Base-by-base conservation (phyloP, 192 early-diverging fungal genomes). In the Mortierella antarctica region DNA sequence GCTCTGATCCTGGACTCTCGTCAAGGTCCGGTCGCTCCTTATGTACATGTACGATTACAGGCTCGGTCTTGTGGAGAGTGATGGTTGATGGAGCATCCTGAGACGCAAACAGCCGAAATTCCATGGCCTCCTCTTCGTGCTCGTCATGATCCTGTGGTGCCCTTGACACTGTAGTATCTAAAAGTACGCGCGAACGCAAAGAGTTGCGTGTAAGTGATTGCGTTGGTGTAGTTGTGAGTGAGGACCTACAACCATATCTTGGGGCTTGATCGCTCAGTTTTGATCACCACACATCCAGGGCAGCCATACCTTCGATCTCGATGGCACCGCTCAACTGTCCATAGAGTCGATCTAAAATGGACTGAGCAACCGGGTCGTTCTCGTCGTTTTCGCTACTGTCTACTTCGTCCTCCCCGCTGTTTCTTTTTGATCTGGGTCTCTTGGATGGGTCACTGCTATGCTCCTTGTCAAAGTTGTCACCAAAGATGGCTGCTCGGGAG, bases 41-140 rank as follows among this genome's bases (percentile, higher is more conserved):
- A n/a, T 80, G 70, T 11, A 65, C 47, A 21, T 71, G 20, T 0
- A 64, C 13, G 3, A 62, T 60, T 14, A 62, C 70, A 7, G 57
- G 68, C 23, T 70, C 63, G 8, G 51, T 65, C n/a, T 42, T 17
- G 9, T 56, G 46, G 21, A 72, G 17, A 13, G 63, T 13, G 18
- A 67, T 67, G 1, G 46, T 31, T 59, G 77, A 72, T 42, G 77
- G 70, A 44, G 70, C 52, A 64, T 80, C 77, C n/a, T 80, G 64
- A 13, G 70, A 51, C 7, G 77, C 69, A 57, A 80, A 80, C 17
- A 80, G 49, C 4, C 77, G 63, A 42, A 80, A 80, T 46, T 80
- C 70, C 70, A 80, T 71, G 18, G 39, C 62, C 0, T 60, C 31
- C 5, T 65, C 69, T 23, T 78, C 66, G 23, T 62, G 53, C 12